Evolutionary conservation across 805 yeast genomes (phyloP), one percentile per base, ranked within the genome.

Genomic region (Ogataea naganishii): DNA sequence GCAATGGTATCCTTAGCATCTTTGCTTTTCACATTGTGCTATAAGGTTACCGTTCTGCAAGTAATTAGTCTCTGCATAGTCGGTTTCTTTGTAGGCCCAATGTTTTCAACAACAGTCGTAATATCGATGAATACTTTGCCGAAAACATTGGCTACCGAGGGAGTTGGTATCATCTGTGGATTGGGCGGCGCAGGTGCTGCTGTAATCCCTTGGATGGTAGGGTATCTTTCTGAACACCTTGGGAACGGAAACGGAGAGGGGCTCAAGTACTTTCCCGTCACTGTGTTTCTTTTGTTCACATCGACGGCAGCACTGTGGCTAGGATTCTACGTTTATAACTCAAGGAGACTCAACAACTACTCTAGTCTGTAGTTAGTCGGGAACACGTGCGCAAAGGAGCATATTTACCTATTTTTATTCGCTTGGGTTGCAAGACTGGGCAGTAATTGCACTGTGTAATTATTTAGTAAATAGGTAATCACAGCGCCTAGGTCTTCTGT

Each of bases 121-220:
- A 68, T 78, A 7, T 65, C 84, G 2, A 52, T 80, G 26, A 72
- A 74, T 32, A 57, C 74, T 2, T 49, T 84, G 24, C 94, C 94
- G 1, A 52, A 57, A 17, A 64, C 62, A 23, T 55, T 68, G 30
- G 80, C 80, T 31, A 69, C 80, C 7, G 54, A 72, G 12, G 88
- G 85, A 1, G 66, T 84, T 7, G 88, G 94, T 1, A 61, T 80
- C 31, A 72, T 80, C 14, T 75, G 86, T 33, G 86, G 92, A 0
- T 48, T 82, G 36, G 94, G 94, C 6, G 88, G 92, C 3, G 72
- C 78, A 11, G 95, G 94, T 1, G 81, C 80, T n/a, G 89, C 94
- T 0, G 64, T 72, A 0, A 38, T 82, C 6, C 92, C 94, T 1
- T 79, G 74, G 38, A 31, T 72, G 3, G 63, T 77, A 21, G 94